phyloP scores from a whole-genome alignment of 305 asterid genomes.

The Stenogyne calaminthoides region DNA sequence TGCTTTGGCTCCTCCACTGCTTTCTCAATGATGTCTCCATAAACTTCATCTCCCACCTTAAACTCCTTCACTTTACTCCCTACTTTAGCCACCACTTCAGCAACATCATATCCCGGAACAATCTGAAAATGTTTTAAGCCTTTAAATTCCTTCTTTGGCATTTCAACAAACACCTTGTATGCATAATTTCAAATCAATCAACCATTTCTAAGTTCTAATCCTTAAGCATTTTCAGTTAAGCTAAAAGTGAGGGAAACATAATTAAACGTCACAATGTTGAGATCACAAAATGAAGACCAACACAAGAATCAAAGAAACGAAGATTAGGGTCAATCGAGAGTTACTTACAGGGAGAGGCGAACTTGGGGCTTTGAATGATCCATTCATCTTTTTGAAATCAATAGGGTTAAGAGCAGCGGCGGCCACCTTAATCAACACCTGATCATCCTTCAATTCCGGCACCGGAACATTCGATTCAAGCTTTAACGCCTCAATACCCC shows the following conservation, averaged over 20 bases:
- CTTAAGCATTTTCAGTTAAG: too few species aligned
- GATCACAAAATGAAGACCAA: neutral
- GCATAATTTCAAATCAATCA: too few species aligned
- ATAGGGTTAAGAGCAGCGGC: conserved; percentile 82
- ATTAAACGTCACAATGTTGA: too few species aligned
- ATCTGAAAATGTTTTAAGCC: conserved; percentile 33
- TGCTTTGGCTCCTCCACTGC: conserved; percentile 72
- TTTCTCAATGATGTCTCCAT: conserved; percentile 53
- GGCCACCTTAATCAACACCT: conserved; percentile 64
- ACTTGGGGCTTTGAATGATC: conserved; percentile 62
- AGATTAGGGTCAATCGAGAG: too few species aligned
- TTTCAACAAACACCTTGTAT: too few species aligned
- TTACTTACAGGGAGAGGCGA: conserved; percentile 69
- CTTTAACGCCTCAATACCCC: conserved; percentile 67
- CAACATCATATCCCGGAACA: conserved; percentile 76
- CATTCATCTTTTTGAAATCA: conserved; percentile 67
- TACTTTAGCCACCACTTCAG: conserved; percentile 72
- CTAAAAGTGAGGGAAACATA: too few species aligned
- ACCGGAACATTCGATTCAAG: conserved; percentile 45
- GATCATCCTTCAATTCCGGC: conserved; percentile 59
- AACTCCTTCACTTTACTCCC: conserved; percentile 67
- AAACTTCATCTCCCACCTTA: conserved; percentile 54
- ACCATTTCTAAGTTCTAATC: too few species aligned
- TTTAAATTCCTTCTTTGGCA: too few species aligned
- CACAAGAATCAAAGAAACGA: neutral